A percentile compares a stretch with the other conserved stretches of the same genome.
phyloP scores from a whole-genome alignment of 2,329 filamentous ascomycete genomes.

The Diaporthe sp. region DNA sequence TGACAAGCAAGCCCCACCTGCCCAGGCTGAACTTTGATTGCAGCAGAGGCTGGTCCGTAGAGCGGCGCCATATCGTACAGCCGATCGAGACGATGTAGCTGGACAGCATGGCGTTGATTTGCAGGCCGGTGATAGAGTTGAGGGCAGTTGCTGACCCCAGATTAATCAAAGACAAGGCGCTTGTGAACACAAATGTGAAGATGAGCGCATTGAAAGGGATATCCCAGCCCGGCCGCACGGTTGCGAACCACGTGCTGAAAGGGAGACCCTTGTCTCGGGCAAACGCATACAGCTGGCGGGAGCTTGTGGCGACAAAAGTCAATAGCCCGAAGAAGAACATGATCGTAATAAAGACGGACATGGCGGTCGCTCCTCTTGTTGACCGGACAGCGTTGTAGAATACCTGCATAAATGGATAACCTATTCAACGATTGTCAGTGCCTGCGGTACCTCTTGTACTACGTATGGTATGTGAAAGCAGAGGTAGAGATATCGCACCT shows the following conservation, averaged over 20 bases:
- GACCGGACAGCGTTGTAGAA: conserved; percentile 48
- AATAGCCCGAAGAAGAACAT: conserved; percentile 47
- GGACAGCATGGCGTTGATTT: conserved; percentile 41
- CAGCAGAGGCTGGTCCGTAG: conserved; percentile 29
- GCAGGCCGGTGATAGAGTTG: conserved; percentile 43
- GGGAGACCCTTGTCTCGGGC: conserved; percentile 54
- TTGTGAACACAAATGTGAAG: conserved; percentile 36
- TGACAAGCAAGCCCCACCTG: conserved; percentile 39
- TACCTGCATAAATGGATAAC: conserved; percentile 50
- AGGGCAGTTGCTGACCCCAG: conserved; percentile 39
- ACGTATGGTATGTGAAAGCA: background rate
- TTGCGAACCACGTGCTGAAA: conserved; percentile 49
- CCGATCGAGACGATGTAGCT: conserved; percentile 43
- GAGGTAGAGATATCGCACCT: conserved; percentile 18
- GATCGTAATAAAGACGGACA: conserved; percentile 48
- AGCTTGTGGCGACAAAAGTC: conserved; percentile 49
- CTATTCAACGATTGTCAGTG: background rate
- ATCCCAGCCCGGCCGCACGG: conserved; percentile 41
- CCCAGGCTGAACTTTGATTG: conserved; percentile 41
- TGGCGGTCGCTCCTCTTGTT: conserved; percentile 44
- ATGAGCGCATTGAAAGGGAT: conserved; percentile 43
- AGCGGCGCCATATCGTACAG: conserved; percentile 34
- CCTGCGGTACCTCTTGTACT: background rate
- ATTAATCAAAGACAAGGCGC: conserved; percentile 39
- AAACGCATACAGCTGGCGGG: conserved; percentile 51